Evolutionary conservation across 345 rosid genomes (phyloP).

Genomic region (Hirschfeldia incana): DNA sequence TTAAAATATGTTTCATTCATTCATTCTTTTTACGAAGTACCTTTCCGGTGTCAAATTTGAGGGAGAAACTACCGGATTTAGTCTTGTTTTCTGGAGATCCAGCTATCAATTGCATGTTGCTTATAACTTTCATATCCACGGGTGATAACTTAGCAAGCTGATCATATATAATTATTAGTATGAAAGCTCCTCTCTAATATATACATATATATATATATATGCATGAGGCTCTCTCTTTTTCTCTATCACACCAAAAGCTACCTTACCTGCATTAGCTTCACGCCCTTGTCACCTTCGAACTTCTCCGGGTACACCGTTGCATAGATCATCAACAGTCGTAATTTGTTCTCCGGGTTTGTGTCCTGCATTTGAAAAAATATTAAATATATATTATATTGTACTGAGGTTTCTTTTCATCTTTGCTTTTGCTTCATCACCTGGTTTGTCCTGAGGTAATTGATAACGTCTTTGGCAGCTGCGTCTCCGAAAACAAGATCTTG

Average conservation of each 20-base stretch:
- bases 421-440: slow-evolving; percentile 47
- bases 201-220: not conserved
- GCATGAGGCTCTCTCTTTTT: not conserved
- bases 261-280: slow-evolving; percentile 98
- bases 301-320: slow-evolving; percentile 82
- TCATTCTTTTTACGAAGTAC: slow-evolving; percentile 33
- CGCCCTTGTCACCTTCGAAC: slow-evolving; percentile 90
- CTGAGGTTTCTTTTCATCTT: not conserved
- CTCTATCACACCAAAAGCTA: slow-evolving; percentile 34
- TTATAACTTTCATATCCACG: slow-evolving; percentile 72
- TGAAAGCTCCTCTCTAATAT: not conserved
- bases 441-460: slow-evolving; percentile 67
- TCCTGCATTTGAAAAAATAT: slow-evolving; percentile 47
- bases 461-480: slow-evolving; percentile 90
- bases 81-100: slow-evolving; percentile 62
- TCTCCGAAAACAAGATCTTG: slow-evolving; percentile 99
- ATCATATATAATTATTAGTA: slow-evolving; percentile 20
- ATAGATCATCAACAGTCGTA: slow-evolving; percentile 90
- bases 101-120: slow-evolving; percentile 72
- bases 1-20: not conserved
- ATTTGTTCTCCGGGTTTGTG: slow-evolving; percentile 69
- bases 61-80: slow-evolving; percentile 61
- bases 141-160: slow-evolving; percentile 81
- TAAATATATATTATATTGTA: not conserved
- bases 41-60: slow-evolving; percentile 82